Conservation (phyloP, 78 protist genomes). For the Pelomyxa schiedti region DNA sequence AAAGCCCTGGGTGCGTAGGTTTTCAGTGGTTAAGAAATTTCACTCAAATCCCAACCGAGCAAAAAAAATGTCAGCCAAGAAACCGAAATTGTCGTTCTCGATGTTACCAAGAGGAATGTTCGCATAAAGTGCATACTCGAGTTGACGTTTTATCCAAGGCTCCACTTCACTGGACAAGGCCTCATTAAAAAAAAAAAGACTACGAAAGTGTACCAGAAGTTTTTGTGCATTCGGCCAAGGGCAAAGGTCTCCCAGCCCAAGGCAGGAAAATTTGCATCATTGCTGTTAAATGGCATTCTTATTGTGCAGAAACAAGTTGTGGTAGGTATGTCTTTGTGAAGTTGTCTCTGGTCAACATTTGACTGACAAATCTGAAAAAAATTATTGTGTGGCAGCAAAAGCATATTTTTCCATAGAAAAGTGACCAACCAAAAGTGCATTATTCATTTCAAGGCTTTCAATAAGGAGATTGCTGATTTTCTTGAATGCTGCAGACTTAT, state of each 20-base stretch:
- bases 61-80: slow-evolving; percentile 28
- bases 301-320: too few relatives aligned
- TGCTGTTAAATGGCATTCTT: not conserved
- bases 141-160: too few relatives aligned
- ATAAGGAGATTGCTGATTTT: not conserved
- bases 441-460: not conserved
- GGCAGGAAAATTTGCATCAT: not conserved
- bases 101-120: slow-evolving; percentile 74
- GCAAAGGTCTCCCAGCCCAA: not conserved
- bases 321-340: too few relatives aligned
- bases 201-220: not conserved
- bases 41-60: too few relatives aligned
- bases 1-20: slow-evolving; percentile 16
- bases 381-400: too few relatives aligned
- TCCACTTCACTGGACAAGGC: too few relatives aligned
- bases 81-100: slow-evolving; percentile 23
- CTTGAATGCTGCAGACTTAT: not conserved
- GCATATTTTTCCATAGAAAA: too few relatives aligned
- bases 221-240: not conserved
- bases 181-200: too few relatives aligned
- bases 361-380: too few relatives aligned
- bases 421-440: not conserved
- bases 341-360: too few relatives aligned
- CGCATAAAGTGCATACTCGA: slow-evolving; percentile 52
- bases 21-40: not conserved